These are phyloP conservation scores for Tolypocladium cylindrosporum DNA, from an alignment of 2,329 filamentous ascomycete species.

Conservation along the genomic window DNA sequence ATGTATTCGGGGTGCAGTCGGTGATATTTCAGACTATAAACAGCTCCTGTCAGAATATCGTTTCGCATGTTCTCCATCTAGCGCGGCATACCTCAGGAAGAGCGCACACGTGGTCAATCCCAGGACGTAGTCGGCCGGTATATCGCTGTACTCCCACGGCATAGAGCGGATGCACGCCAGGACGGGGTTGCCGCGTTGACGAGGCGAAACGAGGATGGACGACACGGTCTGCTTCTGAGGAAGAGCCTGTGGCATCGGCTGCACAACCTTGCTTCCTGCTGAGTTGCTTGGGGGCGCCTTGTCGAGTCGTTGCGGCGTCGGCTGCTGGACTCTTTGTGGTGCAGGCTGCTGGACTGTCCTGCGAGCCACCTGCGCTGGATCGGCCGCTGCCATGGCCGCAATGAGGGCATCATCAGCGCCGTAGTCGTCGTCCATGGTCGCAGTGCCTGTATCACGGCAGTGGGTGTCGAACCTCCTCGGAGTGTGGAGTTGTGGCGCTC, in stretches of 20 bases:
- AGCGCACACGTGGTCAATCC: slow-evolving; percentile 82
- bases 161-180: slow-evolving; percentile 71
- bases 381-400: slow-evolving; percentile 43
- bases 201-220: slow-evolving; percentile 78
- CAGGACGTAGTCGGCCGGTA: slow-evolving; percentile 87
- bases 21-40: slow-evolving; percentile 75
- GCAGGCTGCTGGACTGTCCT: slow-evolving; percentile 25
- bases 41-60: background rate
- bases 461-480: background rate
- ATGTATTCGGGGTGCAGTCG: slow-evolving; percentile 96
- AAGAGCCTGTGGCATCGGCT: slow-evolving; percentile 82
- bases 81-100: slow-evolving; percentile 54
- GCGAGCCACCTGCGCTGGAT: slow-evolving; percentile 17
- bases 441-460: background rate
- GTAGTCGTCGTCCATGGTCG: slow-evolving; percentile 43
- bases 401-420: slow-evolving; percentile 47
- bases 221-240: slow-evolving; percentile 55
- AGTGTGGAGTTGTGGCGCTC: background rate
- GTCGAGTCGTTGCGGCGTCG: slow-evolving; percentile 46
- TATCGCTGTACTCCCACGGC: slow-evolving; percentile 95
- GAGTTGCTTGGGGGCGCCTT: slow-evolving; percentile 32
- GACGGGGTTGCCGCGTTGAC: slow-evolving; percentile 92
- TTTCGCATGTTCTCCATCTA: too few relatives aligned
- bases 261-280: slow-evolving; percentile 52
- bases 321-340: slow-evolving; percentile 34